A percentile compares a stretch with the other conserved stretches of the same genome.
Conservation (phyloP, 495 filamentous ascomycete genomes). For the Collariella sp. region DNA sequence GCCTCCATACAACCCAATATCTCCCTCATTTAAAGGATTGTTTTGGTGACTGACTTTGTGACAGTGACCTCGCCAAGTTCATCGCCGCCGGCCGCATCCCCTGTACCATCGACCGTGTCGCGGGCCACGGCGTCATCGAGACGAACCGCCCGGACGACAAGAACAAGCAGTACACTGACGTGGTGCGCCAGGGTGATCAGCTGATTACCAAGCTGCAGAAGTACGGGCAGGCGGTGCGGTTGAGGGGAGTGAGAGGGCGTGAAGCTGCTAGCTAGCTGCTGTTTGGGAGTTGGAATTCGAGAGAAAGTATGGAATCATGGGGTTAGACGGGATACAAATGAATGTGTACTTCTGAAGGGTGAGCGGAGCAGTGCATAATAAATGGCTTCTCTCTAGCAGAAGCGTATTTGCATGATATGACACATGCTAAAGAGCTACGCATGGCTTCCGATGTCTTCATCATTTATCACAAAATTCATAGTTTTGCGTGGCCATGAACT, state of each 20-base stretch:
- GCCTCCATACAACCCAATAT: constrained; percentile 8
- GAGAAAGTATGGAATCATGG: too few relatives aligned
- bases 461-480: too few relatives aligned
- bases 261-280: constrained; percentile 1
- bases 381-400: too few relatives aligned
- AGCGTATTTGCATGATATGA: too few relatives aligned
- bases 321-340: too few relatives aligned
- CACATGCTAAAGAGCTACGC: too few relatives aligned
- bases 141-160: constrained; percentile 96
- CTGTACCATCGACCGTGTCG: constrained; percentile 93
- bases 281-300: background rate
- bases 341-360: too few relatives aligned
- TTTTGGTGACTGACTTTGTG: constrained; percentile 14
- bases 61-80: constrained; percentile 88
- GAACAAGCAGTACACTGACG: constrained; percentile 97
- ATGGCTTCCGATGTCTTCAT: too few relatives aligned
- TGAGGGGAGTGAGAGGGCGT: constrained; percentile 85
- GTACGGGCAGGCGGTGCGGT: constrained; percentile 89
- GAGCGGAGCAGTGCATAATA: too few relatives aligned
- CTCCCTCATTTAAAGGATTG: background rate
- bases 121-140: constrained; percentile 84
- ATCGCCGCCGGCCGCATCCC: constrained; percentile 90
- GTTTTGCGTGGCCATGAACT: too few relatives aligned
- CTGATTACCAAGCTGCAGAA: constrained; percentile 98
- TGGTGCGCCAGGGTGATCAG: constrained; percentile 93